phyloP scores from a whole-genome alignment of 2,329 filamentous ascomycete species.

The Aspergillus fumigatus region DNA sequence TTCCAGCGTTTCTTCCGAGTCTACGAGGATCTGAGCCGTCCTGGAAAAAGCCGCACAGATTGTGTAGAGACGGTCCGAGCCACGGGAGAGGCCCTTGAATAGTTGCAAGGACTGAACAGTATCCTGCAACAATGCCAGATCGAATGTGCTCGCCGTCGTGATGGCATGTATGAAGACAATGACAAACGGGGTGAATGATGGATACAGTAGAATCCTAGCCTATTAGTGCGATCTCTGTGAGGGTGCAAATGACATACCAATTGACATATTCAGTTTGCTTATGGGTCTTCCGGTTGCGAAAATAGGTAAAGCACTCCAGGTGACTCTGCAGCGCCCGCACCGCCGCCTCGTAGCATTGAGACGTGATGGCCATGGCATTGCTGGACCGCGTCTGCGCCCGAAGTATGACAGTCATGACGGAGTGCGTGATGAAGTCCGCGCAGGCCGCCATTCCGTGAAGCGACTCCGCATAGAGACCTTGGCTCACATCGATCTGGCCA shows the following conservation, averaged over 20 bases:
- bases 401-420: conserved; percentile 21
- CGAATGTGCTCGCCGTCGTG: conserved; percentile 16
- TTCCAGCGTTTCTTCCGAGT: conserved; percentile 17
- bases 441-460: conserved; percentile 23
- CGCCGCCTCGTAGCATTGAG: conserved; percentile 23
- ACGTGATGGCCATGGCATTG: conserved; percentile 21
- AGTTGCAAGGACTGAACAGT: conserved; percentile 17
- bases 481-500: conserved; percentile 18
- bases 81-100: conserved; percentile 18
- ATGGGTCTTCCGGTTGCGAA: conserved; percentile 20
- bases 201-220: conserved; percentile 21
- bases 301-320: conserved; percentile 22
- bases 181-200: conserved; percentile 24
- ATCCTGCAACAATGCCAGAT: conserved; percentile 21
- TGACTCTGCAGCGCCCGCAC: conserved; percentile 23
- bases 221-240: background rate
- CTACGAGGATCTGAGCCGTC: conserved; percentile 20
- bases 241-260: conserved; percentile 9
- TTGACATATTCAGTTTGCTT: conserved; percentile 27
- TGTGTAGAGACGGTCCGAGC: conserved; percentile 16
- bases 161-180: conserved; percentile 28
- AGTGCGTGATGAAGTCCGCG: conserved; percentile 23
- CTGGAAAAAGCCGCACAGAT: conserved; percentile 22
- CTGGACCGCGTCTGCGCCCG: conserved; percentile 20
- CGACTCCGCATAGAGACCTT: conserved; percentile 20